Percentiles rank a stretch among this genome's conserved stretches.
Evolutionary conservation across 352 stramenopile species (phyloP).

Genomic region (Achlya hypogyna): DNA sequence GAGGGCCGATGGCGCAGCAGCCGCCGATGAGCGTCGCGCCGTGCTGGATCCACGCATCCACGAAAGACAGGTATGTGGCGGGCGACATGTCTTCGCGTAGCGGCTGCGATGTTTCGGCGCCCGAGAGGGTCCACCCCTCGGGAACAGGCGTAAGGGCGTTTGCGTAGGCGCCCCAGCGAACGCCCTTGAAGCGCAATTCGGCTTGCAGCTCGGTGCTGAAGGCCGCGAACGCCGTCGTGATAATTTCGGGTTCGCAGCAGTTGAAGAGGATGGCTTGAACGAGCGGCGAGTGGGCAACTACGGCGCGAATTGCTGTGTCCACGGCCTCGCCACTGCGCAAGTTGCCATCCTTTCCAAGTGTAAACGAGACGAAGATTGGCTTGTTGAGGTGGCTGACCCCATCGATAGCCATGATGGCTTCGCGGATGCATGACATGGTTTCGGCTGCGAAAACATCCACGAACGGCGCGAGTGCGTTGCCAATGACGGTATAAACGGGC

Average conservation of each 20-base stretch:
- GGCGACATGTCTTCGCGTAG: conserved; percentile 75
- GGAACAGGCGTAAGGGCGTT: conserved; percentile 80
- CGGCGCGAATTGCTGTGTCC: conserved; percentile 30
- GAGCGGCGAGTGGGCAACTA: conserved; percentile 26
- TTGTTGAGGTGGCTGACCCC: conserved; percentile 37
- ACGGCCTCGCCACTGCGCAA: conserved; percentile 67
- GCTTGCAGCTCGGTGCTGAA: conserved; percentile 32
- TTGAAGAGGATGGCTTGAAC: conserved; percentile 84
- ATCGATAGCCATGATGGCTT: conserved; percentile 74
- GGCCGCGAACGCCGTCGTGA: conserved; percentile 59
- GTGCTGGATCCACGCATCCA: conserved; percentile 52
- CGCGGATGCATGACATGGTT: conserved; percentile 80
- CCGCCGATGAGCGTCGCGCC: conserved; percentile 71
- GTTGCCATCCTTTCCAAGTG: conserved; percentile 47
- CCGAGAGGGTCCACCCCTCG: conserved; percentile 63
- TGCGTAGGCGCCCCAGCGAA: conserved; percentile 75
- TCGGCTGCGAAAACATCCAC: conserved; percentile 80
- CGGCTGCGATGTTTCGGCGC: conserved; percentile 60
- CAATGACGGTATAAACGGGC: conserved; percentile 55
- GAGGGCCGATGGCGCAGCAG: conserved; percentile 86
- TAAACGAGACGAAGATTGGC: conserved; percentile 79
- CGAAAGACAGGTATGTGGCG: conserved; percentile 59
- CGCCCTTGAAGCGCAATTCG: conserved; percentile 12
- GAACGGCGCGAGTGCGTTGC: conserved; percentile 44
- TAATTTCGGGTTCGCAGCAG: conserved; percentile 78